Percentiles rank a stretch among this genome's conserved stretches.
Evolutionary conservation across 1,139 yeast species (phyloP).

Genomic region (Yamadazyma blattariae): DNA sequence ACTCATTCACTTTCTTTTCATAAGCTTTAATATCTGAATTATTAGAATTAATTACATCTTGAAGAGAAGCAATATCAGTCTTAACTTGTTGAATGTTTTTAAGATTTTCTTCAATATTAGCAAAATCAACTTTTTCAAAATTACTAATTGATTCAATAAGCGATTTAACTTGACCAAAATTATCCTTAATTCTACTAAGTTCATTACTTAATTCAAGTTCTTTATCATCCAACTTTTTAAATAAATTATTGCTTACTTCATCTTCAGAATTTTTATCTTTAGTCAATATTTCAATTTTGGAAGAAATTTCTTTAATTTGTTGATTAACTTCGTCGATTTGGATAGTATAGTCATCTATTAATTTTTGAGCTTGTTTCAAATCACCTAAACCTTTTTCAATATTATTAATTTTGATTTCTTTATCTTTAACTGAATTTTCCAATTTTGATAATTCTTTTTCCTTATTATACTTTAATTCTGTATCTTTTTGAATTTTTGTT

Average conservation of each 20-base stretch:
- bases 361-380: conserved; percentile 18
- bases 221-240: conserved; percentile 12
- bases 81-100: conserved; percentile 11
- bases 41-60: conserved; percentile 3
- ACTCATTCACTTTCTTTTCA: conserved; percentile 33
- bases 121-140: conserved; percentile 20
- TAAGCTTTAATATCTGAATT: conserved; percentile 16
- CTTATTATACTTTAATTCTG: conserved; percentile 48
- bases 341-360: conserved; percentile 18
- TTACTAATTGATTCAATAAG: conserved; percentile 13
- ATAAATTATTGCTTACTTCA: conserved; percentile 13
- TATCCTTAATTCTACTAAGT: conserved; percentile 8
- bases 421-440: conserved; percentile 56
- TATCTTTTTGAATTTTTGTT: conserved; percentile 37
- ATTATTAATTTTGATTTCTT: conserved; percentile 51
- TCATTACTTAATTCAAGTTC: conserved; percentile 12
- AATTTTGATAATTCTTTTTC: conserved; percentile 49
- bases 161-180: conserved; percentile 3
- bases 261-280: conserved; percentile 12
- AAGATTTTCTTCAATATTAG: conserved; percentile 18
- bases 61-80: conserved; percentile 19
- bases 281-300: conserved; percentile 12
- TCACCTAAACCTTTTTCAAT: conserved; percentile 52
- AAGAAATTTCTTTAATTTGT: conserved; percentile 15
- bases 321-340: conserved; percentile 12